These are phyloP conservation scores for Sporothrix luriei DNA, from an alignment of 2,329 filamentous ascomycete genomes.

Conservation along the genomic window DNA sequence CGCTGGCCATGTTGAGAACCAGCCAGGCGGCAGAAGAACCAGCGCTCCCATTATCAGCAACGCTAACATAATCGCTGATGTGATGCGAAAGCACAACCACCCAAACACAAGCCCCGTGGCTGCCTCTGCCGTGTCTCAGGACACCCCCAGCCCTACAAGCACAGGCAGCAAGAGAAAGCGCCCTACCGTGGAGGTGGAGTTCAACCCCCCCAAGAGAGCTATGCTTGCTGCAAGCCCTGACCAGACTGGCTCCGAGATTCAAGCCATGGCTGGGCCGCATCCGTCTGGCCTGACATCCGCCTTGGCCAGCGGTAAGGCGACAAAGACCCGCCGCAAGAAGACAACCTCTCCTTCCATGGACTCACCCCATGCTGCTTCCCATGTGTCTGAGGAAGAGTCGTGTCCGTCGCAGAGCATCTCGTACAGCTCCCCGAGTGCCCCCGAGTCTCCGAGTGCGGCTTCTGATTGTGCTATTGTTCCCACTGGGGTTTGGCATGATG, in stretches of 20 bases:
- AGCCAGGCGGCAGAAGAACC: background rate
- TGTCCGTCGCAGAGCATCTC: background rate
- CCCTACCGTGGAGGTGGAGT: slow-evolving; percentile 5
- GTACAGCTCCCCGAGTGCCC: background rate
- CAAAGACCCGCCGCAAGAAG: background rate
- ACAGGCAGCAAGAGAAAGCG: slow-evolving; percentile 18
- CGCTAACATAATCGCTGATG: slow-evolving; percentile 20
- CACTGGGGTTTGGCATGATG: slow-evolving; percentile 24
- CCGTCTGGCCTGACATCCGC: background rate
- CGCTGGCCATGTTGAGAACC: background rate
- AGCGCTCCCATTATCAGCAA: slow-evolving; percentile 9
- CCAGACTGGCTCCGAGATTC: background rate
- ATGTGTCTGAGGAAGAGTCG: background rate
- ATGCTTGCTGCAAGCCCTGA: slow-evolving; percentile 14
- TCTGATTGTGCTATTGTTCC: background rate
- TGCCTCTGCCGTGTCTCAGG: background rate
- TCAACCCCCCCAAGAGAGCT: slow-evolving; percentile 1
- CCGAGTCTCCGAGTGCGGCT: background rate
- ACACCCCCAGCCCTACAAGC: background rate
- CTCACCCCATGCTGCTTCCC: background rate
- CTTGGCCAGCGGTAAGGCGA: background rate
- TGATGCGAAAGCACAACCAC: slow-evolving; percentile 5
- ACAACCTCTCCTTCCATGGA: background rate
- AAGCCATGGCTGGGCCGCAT: background rate
- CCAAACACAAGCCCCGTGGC: background rate